A percentile compares a stretch with the other conserved stretches of the same genome.
Evolutionary conservation across 257 asterid species (phyloP).

Genomic region (Hygrophila difformis): DNA sequence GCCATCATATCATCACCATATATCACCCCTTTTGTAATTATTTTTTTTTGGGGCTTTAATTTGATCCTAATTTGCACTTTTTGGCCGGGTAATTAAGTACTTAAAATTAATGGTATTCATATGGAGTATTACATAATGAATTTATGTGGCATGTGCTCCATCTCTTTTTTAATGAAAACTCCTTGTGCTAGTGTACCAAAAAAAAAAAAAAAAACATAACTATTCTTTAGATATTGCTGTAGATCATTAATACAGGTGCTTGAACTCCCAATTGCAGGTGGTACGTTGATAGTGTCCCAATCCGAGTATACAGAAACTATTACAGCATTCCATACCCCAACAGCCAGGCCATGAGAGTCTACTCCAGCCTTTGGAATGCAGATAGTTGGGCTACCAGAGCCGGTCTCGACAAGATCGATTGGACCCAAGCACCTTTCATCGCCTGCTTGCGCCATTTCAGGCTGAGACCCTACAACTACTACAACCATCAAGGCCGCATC

Average conservation of each 20-base stretch:
- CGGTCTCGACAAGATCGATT: constrained; percentile 54
- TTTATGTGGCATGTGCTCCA: too few species aligned
- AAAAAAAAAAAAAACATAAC: too few species aligned
- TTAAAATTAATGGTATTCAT: too few species aligned
- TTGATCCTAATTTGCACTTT: too few species aligned
- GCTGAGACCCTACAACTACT: constrained; percentile 32
- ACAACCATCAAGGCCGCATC: constrained; percentile 21
- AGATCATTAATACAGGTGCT: neutral
- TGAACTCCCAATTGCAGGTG: constrained; percentile 33
- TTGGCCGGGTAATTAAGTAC: too few species aligned
- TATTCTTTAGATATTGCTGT: too few species aligned
- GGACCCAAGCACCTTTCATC: constrained; percentile 53
- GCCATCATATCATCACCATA: too few species aligned
- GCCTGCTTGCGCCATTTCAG: constrained; percentile 39
- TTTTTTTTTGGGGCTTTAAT: too few species aligned
- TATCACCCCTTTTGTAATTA: too few species aligned
- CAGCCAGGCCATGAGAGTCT: constrained; percentile 52
- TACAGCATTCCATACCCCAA: constrained; percentile 43
- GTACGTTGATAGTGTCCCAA: constrained; percentile 58
- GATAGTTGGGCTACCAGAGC: constrained; percentile 83
- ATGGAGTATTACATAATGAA: too few species aligned
- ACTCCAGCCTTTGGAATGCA: constrained; percentile 79
- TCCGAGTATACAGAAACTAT: constrained; percentile 56
- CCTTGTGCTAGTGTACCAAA: too few species aligned
- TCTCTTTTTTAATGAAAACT: too few species aligned